These are phyloP conservation scores for Hymenoscyphus salicellus DNA, from an alignment of 2,329 filamentous ascomycete genomes.

Conservation along the genomic window DNA sequence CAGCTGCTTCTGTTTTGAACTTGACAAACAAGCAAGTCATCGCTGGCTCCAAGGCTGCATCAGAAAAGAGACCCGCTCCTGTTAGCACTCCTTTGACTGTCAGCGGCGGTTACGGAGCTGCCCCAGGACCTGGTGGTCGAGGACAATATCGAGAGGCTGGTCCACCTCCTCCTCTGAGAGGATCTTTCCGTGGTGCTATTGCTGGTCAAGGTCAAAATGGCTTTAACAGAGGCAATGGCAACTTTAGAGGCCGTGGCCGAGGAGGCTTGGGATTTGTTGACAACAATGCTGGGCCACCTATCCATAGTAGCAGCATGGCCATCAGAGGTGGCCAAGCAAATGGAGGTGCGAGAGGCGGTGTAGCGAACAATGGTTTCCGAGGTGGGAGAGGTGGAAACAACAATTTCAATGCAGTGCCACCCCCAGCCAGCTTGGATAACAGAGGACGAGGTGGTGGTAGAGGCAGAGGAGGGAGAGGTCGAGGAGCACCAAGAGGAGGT, in stretches of 20 bases:
- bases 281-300: slow-evolving; percentile 27
- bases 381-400: slow-evolving; percentile 20
- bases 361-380: slow-evolving; percentile 21
- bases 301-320: slow-evolving; percentile 29
- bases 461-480: slow-evolving; percentile 31
- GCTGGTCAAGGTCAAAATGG: slow-evolving; percentile 44
- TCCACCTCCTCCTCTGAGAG: slow-evolving; percentile 53
- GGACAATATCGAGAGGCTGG: slow-evolving; percentile 60
- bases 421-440: slow-evolving; percentile 55
- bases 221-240: slow-evolving; percentile 42
- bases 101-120: slow-evolving; percentile 53
- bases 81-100: slow-evolving; percentile 51
- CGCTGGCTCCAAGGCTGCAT: slow-evolving; percentile 58
- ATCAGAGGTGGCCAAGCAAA: slow-evolving; percentile 24
- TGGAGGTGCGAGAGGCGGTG: slow-evolving; percentile 28
- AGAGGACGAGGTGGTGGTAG: slow-evolving; percentile 36
- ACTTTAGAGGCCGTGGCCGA: slow-evolving; percentile 36
- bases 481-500: slow-evolving; percentile 24
- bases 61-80: slow-evolving; percentile 51
- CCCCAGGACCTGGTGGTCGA: slow-evolving; percentile 51
- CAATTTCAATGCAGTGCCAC: slow-evolving; percentile 56
- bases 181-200: slow-evolving; percentile 56
- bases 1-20: slow-evolving; percentile 85
- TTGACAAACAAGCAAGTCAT: slow-evolving; percentile 78
- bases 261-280: slow-evolving; percentile 32